A percentile compares a stretch with the other conserved stretches of the same genome.
These are phyloP conservation scores for Papilionanthe hybrid DNA, from an alignment of 116 monocot species.

Conservation along the genomic window DNA sequence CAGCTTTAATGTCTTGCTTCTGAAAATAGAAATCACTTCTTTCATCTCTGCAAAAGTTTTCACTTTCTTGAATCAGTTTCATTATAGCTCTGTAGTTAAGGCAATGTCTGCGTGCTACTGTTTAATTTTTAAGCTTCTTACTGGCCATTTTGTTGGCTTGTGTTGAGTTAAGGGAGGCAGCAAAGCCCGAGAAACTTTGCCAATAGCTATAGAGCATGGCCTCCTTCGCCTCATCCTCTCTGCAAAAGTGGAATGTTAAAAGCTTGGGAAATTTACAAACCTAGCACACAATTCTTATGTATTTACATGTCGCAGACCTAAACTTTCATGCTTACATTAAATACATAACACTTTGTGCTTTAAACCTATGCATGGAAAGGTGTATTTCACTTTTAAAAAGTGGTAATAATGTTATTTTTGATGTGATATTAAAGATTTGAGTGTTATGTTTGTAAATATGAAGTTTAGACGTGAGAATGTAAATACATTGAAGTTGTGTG, in stretches of 20 bases:
- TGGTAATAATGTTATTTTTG: too few species aligned
- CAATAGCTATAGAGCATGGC: slow-evolving; percentile 69
- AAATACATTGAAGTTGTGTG: too few species aligned
- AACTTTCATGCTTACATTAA: too few species aligned
- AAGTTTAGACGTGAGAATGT: too few species aligned
- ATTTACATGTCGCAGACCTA: too few species aligned
- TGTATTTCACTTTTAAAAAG: too few species aligned
- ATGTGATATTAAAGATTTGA: too few species aligned
- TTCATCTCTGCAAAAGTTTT: slow-evolving; percentile 31
- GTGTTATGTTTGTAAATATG: too few species aligned
- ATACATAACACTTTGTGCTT: too few species aligned
- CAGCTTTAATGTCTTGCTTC: slow-evolving; percentile 39
- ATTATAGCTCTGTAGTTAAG: neutral
- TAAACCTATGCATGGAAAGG: too few species aligned
- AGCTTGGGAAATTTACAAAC: too few species aligned
- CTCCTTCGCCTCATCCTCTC: slow-evolving; percentile 51
- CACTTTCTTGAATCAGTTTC: neutral
- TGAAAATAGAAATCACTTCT: slow-evolving; percentile 64
- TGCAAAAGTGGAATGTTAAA: slow-evolving; percentile 9
- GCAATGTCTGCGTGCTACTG: neutral
- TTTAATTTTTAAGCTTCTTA: slow-evolving; percentile 17
- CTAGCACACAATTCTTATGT: too few species aligned
- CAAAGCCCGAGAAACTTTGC: slow-evolving; percentile 74
- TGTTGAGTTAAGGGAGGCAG: slow-evolving; percentile 56
- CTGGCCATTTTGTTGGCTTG: slow-evolving; percentile 54